These are phyloP conservation scores for Dactylellina haptotyla DNA, from an alignment of 2,329 filamentous ascomycete species.

Conservation along the genomic window DNA sequence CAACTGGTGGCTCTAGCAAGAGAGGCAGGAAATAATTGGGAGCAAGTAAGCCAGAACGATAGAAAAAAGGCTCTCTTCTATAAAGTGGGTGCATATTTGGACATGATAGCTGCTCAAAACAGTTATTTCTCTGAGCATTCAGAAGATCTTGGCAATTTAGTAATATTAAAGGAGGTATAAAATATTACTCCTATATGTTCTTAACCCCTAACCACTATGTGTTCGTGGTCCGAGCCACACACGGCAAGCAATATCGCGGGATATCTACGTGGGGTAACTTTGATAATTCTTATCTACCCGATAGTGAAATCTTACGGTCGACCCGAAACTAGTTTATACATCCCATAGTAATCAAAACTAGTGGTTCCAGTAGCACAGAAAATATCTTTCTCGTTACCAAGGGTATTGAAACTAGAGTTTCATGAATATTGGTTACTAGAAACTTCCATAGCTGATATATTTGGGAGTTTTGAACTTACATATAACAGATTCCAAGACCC, in stretches of 20 bases:
- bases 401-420: conserved; percentile 5
- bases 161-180: conserved; percentile 2
- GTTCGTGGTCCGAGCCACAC: too few relatives aligned
- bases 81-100: background rate
- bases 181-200: too few relatives aligned
- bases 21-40: background rate
- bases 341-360: conserved; percentile 7
- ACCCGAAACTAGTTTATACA: conserved; percentile 5
- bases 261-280: conserved; percentile 6
- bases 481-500: conserved; percentile 6
- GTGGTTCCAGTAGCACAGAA: conserved; percentile 6
- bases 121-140: background rate
- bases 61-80: background rate
- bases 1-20: background rate
- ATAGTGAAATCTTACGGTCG: conserved; percentile 6
- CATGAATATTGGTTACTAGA: conserved; percentile 7
- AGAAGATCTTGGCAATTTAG: background rate
- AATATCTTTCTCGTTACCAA: conserved; percentile 7
- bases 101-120: background rate
- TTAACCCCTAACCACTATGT: too few relatives aligned
- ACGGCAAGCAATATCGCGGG: too few relatives aligned
- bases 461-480: conserved; percentile 6
- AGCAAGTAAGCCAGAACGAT: background rate
- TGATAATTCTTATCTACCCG: conserved; percentile 4
- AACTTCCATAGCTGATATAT: conserved; percentile 7